phyloP scores from a whole-genome alignment of 768 basidiomycete genomes.

The Russula sp. region DNA sequence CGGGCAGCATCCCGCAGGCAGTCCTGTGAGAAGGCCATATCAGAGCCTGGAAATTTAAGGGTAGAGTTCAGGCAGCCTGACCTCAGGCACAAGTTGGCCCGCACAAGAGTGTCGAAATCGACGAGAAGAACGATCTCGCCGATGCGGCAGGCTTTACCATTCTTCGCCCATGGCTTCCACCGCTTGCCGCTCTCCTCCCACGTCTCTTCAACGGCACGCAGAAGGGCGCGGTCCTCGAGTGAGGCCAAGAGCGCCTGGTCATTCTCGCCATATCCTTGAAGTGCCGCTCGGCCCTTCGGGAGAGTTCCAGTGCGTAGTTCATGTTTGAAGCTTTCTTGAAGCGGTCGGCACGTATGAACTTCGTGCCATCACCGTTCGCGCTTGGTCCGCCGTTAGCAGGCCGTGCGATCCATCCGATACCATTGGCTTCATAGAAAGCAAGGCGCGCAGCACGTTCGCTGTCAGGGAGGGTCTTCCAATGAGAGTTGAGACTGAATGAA shows the following conservation, averaged over 20 bases:
- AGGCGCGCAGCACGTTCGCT: slow-evolving; percentile 43
- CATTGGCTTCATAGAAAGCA: slow-evolving; percentile 50
- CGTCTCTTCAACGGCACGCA: slow-evolving; percentile 48
- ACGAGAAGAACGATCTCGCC: slow-evolving; percentile 44
- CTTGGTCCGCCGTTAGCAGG: slow-evolving; percentile 42
- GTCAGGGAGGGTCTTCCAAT: slow-evolving; percentile 33
- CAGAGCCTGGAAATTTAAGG: slow-evolving; percentile 4
- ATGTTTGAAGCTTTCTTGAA: slow-evolving; percentile 48
- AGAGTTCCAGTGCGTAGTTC: slow-evolving; percentile 38
- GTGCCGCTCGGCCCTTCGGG: slow-evolving; percentile 34
- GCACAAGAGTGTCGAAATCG: slow-evolving; percentile 47
- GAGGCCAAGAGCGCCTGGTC: slow-evolving; percentile 32
- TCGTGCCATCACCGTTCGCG: slow-evolving; percentile 35
- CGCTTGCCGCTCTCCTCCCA: slow-evolving; percentile 33
- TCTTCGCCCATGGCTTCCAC: slow-evolving; percentile 32
- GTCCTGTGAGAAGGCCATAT: slow-evolving; percentile 29
- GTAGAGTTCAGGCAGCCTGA: slow-evolving; percentile 4
- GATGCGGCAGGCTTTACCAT: slow-evolving; percentile 39
- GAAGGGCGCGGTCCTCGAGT: slow-evolving; percentile 45
- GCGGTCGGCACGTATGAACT: slow-evolving; percentile 42
- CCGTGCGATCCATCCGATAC: slow-evolving; percentile 55
- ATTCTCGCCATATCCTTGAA: slow-evolving; percentile 29
- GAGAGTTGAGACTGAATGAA: not conserved
- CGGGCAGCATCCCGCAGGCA: slow-evolving; percentile 48
- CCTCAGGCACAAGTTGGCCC: slow-evolving; percentile 44